Conservation (phyloP, 177 flowering plant genomes). For the Vitis hybrid region DNA sequence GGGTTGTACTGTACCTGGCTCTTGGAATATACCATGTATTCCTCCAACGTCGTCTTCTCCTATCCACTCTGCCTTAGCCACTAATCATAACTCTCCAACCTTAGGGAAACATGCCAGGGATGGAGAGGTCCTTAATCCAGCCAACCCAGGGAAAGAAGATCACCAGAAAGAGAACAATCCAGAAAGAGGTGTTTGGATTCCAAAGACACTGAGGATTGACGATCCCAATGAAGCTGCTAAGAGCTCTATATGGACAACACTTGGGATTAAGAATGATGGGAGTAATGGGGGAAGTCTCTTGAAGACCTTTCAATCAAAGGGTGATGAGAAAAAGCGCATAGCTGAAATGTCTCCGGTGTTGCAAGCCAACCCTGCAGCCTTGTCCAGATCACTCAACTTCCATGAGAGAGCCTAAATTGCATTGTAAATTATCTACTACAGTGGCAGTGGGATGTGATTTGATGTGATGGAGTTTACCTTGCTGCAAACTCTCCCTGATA, state of each 20-base stretch:
- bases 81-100: conserved; percentile 21
- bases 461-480: not conserved
- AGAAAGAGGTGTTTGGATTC: conserved; percentile 23
- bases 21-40: conserved; percentile 18
- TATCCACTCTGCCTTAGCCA: conserved; percentile 3
- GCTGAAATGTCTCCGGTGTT: conserved; percentile 23
- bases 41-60: conserved; percentile 12
- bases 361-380: conserved; percentile 52
- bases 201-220: conserved; percentile 39
- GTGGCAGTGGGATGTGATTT: not conserved
- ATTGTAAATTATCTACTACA: not conserved
- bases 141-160: conserved; percentile 4
- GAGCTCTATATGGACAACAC: conserved; percentile 46
- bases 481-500: not conserved
- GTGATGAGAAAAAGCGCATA: conserved; percentile 5
- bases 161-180: conserved; percentile 6
- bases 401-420: conserved; percentile 25
- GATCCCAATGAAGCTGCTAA: conserved; percentile 44
- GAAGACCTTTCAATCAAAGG: conserved; percentile 27
- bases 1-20: conserved; percentile 24
- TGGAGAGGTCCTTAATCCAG: conserved; percentile 9
- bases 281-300: conserved; percentile 22
- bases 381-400: conserved; percentile 42
- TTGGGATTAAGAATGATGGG: conserved; percentile 32
- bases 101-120: conserved; percentile 46